Conservation (phyloP, 2,329 filamentous ascomycete species). For the Ophiostoma perfectum region DNA sequence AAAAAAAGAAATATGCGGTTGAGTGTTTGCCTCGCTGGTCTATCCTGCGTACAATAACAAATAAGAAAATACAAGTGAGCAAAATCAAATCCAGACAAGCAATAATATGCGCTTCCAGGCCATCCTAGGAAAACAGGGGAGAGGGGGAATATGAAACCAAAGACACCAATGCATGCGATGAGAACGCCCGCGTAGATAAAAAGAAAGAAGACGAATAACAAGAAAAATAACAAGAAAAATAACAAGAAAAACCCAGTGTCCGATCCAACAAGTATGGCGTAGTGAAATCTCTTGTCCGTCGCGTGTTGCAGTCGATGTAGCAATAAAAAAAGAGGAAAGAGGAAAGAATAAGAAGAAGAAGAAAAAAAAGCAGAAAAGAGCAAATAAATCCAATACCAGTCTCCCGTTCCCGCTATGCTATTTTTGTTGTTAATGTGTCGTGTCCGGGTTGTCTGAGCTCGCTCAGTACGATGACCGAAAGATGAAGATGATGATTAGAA, state of each 20-base stretch:
- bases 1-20: background rate
- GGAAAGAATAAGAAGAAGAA: background rate
- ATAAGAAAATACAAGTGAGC: conserved; percentile 23
- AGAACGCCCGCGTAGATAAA: too few species aligned
- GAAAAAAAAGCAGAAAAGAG: background rate
- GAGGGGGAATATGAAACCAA: conserved; percentile 4
- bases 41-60: background rate
- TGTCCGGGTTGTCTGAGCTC: conserved; percentile 16
- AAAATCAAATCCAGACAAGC: conserved; percentile 19
- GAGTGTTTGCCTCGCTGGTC: conserved; percentile 15
- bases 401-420: conserved; percentile 20
- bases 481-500: background rate
- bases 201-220: too few species aligned
- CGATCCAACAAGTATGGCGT: background rate
- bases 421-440: conserved; percentile 15
- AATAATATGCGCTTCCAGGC: background rate
- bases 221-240: background rate
- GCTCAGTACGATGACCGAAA: conserved; percentile 3
- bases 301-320: background rate
- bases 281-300: background rate
- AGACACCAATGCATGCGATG: background rate
- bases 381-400: background rate
- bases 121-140: conserved; percentile 4
- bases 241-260: background rate
- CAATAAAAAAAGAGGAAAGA: background rate